Evolutionary conservation across 108 stramenopile genomes (phyloP).

Genomic region (Licmophora abbreviata): DNA sequence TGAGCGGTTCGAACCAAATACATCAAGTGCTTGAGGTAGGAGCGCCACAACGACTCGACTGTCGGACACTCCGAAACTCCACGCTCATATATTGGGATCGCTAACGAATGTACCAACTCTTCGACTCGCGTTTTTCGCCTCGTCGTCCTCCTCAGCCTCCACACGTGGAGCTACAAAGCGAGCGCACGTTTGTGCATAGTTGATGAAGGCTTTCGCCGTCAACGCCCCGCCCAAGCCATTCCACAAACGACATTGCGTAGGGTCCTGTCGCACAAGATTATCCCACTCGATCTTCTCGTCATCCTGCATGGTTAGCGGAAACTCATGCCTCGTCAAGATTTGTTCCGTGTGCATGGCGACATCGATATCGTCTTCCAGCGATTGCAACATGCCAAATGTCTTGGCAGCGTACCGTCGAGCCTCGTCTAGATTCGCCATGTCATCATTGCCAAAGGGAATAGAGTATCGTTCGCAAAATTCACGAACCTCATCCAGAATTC

Average conservation of each 20-base stretch:
- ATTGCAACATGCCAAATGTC: slow-evolving; percentile 21
- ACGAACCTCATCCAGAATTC: slow-evolving; percentile 13
- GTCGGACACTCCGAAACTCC: slow-evolving; percentile 83
- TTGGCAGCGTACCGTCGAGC: slow-evolving; percentile 31
- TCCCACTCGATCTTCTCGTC: slow-evolving; percentile 15
- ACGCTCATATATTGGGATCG: slow-evolving; percentile 53
- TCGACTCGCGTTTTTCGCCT: slow-evolving; percentile 11
- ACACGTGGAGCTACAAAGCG: slow-evolving; percentile 1
- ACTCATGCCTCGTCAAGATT: slow-evolving; percentile 20
- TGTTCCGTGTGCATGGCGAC: slow-evolving; percentile 52
- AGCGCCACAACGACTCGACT: slow-evolving; percentile 66
- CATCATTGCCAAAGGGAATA: background rate
- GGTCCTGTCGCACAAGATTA: slow-evolving; percentile 18
- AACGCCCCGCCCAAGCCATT: slow-evolving; percentile 60
- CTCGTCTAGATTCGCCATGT: slow-evolving; percentile 37
- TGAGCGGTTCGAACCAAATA: slow-evolving; percentile 3
- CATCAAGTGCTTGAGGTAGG: slow-evolving; percentile 47
- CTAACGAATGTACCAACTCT: slow-evolving; percentile 18
- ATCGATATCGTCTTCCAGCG: slow-evolving; percentile 69
- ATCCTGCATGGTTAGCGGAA: slow-evolving; percentile 4
- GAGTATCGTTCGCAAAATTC: slow-evolving; percentile 16
- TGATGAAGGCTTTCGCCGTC: slow-evolving; percentile 49
- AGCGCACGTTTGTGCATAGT: slow-evolving; percentile 30
- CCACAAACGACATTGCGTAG: slow-evolving; percentile 29
- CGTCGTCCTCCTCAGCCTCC: slow-evolving; percentile 6